These are phyloP conservation scores for Gautieria morchelliformis DNA, from an alignment of 768 basidiomycete genomes.

Conservation along the genomic window DNA sequence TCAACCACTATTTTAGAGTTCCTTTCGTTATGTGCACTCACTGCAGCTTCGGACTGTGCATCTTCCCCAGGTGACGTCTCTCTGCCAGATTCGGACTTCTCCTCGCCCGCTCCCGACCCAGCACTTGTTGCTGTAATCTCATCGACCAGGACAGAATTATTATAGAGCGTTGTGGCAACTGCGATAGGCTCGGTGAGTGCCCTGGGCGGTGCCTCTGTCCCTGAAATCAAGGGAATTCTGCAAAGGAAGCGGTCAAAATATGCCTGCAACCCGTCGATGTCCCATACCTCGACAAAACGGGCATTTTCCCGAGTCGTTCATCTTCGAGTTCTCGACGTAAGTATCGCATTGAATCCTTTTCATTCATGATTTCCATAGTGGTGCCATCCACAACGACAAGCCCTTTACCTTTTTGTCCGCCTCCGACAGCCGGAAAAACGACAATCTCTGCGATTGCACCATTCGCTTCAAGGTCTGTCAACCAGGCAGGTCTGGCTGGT, in stretches of 20 bases:
- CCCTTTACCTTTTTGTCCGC: constrained; percentile 23
- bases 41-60: constrained; percentile 3
- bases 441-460: constrained; percentile 49
- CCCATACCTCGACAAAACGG: constrained; percentile 57
- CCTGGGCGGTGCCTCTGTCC: constrained; percentile 9
- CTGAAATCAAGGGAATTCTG: not conserved
- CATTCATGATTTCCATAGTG: constrained; percentile 41
- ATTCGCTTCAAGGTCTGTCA: constrained; percentile 43
- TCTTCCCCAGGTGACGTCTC: not conserved
- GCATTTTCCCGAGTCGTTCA: constrained; percentile 55
- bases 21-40: not conserved
- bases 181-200: constrained; percentile 15
- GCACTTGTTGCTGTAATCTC: not conserved
- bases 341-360: constrained; percentile 45
- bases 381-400: constrained; percentile 29
- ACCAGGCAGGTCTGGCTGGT: constrained; percentile 64
- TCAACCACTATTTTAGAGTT: not conserved
- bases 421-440: constrained; percentile 37
- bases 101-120: not conserved
- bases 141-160: not conserved
- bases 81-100: not conserved
- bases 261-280: not conserved
- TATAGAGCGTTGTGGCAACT: constrained; percentile 12
- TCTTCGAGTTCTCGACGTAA: constrained; percentile 70
- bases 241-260: not conserved